Conservation (phyloP, 768 basidiomycete species). For the Suillus hirtellus region DNA sequence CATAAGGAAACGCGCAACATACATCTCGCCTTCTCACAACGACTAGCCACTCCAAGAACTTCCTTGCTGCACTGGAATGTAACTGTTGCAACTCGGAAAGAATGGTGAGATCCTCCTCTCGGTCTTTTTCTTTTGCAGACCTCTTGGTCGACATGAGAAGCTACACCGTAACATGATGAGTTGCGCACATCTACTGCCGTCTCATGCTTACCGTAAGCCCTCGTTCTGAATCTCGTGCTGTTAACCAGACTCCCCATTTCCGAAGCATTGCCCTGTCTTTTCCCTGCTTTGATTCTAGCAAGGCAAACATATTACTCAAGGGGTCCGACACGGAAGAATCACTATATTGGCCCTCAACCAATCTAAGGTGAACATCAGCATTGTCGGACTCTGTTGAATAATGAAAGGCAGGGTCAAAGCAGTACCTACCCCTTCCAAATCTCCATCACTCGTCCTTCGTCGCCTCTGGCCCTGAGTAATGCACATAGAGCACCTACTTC, state of each 20-base stretch:
- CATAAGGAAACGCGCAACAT: slow-evolving; percentile 19
- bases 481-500: slow-evolving; percentile 5
- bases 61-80: slow-evolving; percentile 49
- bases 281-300: slow-evolving; percentile 26
- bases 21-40: slow-evolving; percentile 66
- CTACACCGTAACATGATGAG: slow-evolving; percentile 10
- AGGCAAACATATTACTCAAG: slow-evolving; percentile 28
- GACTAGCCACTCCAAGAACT: slow-evolving; percentile 82
- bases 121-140: slow-evolving; percentile 25
- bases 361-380: slow-evolving; percentile 14
- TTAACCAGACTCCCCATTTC: slow-evolving; percentile 82
- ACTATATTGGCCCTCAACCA: slow-evolving; percentile 26
- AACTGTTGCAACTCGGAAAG: slow-evolving; percentile 28
- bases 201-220: slow-evolving; percentile 61
- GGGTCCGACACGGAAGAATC: slow-evolving; percentile 29
- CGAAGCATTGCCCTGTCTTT: slow-evolving; percentile 63
- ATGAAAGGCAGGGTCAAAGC: neutral
- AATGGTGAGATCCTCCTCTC: slow-evolving; percentile 29
- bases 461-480: slow-evolving; percentile 10
- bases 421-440: slow-evolving; percentile 27
- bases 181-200: neutral
- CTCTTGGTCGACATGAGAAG: slow-evolving; percentile 23
- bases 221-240: slow-evolving; percentile 62
- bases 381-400: neutral
- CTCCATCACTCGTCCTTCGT: slow-evolving; percentile 24